Percentiles rank a stretch among this genome's conserved stretches.
These are phyloP conservation scores for Suhomyces prunicola DNA, from an alignment of 805 yeast genomes.

Conservation along the genomic window DNA sequence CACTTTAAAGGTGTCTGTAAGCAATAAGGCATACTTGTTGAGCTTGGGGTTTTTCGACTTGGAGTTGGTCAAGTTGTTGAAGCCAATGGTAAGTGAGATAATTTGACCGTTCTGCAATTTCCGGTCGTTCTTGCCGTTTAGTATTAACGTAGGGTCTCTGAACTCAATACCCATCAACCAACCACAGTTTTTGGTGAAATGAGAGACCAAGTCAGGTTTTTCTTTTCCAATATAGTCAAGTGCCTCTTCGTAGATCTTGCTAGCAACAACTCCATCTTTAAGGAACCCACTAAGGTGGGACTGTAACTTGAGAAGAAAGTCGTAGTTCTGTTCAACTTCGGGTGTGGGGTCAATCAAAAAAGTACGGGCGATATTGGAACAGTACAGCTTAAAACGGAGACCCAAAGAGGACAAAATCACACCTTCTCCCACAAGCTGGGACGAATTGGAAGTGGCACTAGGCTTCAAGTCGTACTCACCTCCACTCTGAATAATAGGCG, in stretches of 20 bases:
- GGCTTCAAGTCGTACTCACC: slow-evolving; percentile 81
- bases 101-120: slow-evolving; percentile 68
- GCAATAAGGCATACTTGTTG: slow-evolving; percentile 63
- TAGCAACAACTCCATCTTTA: slow-evolving; percentile 67
- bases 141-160: slow-evolving; percentile 71
- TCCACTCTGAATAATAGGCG: slow-evolving; percentile 88
- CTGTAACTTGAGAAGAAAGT: slow-evolving; percentile 69
- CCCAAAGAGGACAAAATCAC: slow-evolving; percentile 83
- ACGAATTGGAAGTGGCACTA: slow-evolving; percentile 71
- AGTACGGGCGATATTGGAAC: slow-evolving; percentile 84
- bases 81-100: slow-evolving; percentile 74
- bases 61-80: slow-evolving; percentile 55
- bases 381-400: slow-evolving; percentile 81
- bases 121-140: slow-evolving; percentile 72
- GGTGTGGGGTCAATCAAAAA: slow-evolving; percentile 86
- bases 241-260: slow-evolving; percentile 63
- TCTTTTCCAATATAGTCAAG: slow-evolving; percentile 51
- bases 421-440: slow-evolving; percentile 62
- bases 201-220: slow-evolving; percentile 60
- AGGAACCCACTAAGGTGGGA: slow-evolving; percentile 50
- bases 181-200: slow-evolving; percentile 78
- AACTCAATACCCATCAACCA: slow-evolving; percentile 88
- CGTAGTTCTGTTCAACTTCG: slow-evolving; percentile 76
- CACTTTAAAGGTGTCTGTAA: slow-evolving; percentile 79
- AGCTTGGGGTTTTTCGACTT: slow-evolving; percentile 45